Evolutionary conservation across 2,329 filamentous ascomycete genomes (phyloP).

Genomic region (Cordyceps cateniannulata): DNA sequence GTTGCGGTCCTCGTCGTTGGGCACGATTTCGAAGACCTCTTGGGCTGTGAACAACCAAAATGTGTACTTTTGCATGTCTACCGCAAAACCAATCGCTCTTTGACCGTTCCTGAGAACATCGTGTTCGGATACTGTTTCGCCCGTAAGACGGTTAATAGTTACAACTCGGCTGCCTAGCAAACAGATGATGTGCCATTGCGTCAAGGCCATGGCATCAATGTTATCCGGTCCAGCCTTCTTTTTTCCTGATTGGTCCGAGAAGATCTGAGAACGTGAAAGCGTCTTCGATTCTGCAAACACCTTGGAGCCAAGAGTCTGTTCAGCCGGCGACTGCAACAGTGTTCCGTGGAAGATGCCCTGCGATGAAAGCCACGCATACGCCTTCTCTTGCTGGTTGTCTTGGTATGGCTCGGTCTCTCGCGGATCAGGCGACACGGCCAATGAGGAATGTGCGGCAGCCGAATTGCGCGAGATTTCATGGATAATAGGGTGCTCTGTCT

Average conservation of each 20-base stretch:
- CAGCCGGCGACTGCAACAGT: constrained; percentile 55
- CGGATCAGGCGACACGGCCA: constrained; percentile 72
- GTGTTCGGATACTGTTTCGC: constrained; percentile 81
- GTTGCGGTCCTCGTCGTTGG: constrained; percentile 83
- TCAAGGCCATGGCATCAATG: constrained; percentile 75
- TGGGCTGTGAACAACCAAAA: constrained; percentile 92
- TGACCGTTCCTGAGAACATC: constrained; percentile 75
- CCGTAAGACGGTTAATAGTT: constrained; percentile 80
- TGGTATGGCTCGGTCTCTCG: constrained; percentile 50
- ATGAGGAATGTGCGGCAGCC: constrained; percentile 51
- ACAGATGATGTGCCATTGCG: constrained; percentile 87
- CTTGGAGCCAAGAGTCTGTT: constrained; percentile 59
- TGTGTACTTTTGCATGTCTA: constrained; percentile 90
- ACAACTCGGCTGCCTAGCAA: constrained; percentile 78
- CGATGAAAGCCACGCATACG: constrained; percentile 85
- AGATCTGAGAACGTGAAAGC: constrained; percentile 66
- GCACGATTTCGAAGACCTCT: constrained; percentile 90
- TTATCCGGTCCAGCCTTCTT: constrained; percentile 62
- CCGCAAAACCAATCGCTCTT: constrained; percentile 72
- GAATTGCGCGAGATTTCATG: constrained; percentile 61
- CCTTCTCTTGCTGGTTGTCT: constrained; percentile 58
- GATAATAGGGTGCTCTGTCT: constrained; percentile 71
- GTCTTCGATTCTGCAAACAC: constrained; percentile 76
- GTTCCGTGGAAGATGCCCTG: constrained; percentile 86
- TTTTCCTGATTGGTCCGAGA: constrained; percentile 59